Evolutionary conservation across 2,329 filamentous ascomycete genomes (phyloP).

Genomic region (Alternaria gaisen): DNA sequence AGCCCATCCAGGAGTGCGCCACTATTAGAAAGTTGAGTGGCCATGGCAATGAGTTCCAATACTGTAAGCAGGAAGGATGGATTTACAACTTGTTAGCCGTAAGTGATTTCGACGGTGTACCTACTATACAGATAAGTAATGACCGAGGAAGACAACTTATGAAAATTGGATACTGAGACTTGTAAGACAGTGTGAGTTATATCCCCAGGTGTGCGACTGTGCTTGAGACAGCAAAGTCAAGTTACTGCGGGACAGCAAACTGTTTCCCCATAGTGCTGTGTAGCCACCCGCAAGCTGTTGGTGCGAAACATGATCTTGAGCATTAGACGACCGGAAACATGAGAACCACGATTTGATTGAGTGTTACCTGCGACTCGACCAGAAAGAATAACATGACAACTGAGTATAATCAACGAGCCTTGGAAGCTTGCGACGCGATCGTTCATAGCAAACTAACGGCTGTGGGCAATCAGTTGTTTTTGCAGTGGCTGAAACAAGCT

Average conservation of each 20-base stretch:
- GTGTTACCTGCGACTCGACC: background rate
- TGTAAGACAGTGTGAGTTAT: constrained; percentile 1
- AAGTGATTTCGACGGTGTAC: background rate
- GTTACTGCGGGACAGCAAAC: constrained; percentile 13
- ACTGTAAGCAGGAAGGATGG: background rate
- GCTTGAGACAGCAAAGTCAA: constrained; percentile 25
- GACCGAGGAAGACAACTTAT: background rate
- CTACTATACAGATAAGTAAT: constrained; percentile 4
- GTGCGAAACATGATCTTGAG: background rate
- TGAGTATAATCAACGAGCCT: background rate
- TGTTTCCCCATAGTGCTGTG: background rate
- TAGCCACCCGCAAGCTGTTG: background rate
- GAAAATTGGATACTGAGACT: background rate
- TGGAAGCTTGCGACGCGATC: background rate
- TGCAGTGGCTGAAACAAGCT: background rate
- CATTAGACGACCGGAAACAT: background rate
- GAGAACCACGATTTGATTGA: background rate
- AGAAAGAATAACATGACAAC: background rate
- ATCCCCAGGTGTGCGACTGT: constrained; percentile 6
- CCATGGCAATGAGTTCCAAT: constrained; percentile 11
- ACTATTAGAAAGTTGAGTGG: background rate
- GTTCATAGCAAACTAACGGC: background rate
- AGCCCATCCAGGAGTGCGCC: constrained; percentile 26
- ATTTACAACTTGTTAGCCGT: background rate
- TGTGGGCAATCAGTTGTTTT: background rate